phyloP scores from a whole-genome alignment of 495 filamentous ascomycete species.

The Mycothermus thermophilus region DNA sequence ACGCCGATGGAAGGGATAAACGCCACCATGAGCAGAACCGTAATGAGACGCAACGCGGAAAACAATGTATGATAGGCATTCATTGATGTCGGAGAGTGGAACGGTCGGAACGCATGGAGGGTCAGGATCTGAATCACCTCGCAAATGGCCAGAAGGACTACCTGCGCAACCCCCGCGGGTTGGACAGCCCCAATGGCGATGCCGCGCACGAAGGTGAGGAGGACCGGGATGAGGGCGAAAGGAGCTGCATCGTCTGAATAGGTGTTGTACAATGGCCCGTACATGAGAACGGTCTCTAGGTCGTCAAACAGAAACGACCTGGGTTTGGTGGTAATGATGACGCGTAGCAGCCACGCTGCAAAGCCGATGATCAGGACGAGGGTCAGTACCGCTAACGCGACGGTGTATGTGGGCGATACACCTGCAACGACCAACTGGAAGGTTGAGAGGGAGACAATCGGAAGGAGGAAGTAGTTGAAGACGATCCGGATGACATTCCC shows the following conservation, averaged over 20 bases:
- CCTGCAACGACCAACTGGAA: conserved; percentile 77
- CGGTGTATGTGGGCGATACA: conserved; percentile 50
- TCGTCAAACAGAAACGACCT: conserved; percentile 84
- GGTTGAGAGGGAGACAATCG: conserved; percentile 69
- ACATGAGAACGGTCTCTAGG: conserved; percentile 73
- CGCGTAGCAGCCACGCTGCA: conserved; percentile 60
- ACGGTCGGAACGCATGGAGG: conserved; percentile 78
- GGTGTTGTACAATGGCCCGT: conserved; percentile 96
- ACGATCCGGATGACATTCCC: conserved; percentile 80
- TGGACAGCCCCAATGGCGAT: conserved; percentile 86
- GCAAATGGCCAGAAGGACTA: conserved; percentile 82
- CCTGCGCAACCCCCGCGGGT: conserved; percentile 80
- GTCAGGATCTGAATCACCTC: conserved; percentile 86
- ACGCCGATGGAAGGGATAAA: conserved; percentile 76
- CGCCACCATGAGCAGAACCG: conserved; percentile 68
- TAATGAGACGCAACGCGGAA: conserved; percentile 59
- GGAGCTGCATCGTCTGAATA: conserved; percentile 77
- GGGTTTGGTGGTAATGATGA: conserved; percentile 69
- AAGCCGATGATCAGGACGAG: conserved; percentile 58
- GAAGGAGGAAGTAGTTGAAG: conserved; percentile 82
- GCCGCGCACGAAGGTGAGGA: conserved; percentile 72
- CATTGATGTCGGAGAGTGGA: conserved; percentile 89
- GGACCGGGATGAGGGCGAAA: conserved; percentile 73
- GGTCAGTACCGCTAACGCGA: conserved; percentile 59
- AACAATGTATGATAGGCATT: conserved; percentile 87